Evolutionary conservation across 768 basidiomycete species (phyloP), one percentile per base, ranked within the genome.

Genomic region (Wakefieldia striispora): DNA sequence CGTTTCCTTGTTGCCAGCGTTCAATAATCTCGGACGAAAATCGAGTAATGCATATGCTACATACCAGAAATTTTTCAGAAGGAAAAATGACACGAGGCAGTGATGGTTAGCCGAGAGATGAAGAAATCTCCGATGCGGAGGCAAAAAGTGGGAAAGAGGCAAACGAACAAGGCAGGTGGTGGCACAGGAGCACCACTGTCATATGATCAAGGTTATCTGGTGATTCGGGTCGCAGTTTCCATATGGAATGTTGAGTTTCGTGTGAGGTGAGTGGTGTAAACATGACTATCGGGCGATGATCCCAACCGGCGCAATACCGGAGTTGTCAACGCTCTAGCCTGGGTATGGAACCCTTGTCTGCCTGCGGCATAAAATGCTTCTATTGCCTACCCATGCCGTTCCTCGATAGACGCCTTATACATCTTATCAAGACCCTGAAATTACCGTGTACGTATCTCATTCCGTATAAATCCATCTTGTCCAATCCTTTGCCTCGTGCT

Each of bases 391-490:
- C 48, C 53, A 50, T 68, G 56, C 64, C 56, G 64, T 57, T 49
- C 49, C 48, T 61, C 59, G 56, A 56, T 52, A 66, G 59, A 62
- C 59, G 57, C 59, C 55, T 61, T 61, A 62, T n/a, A n/a, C 56
- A 59, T 53, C 56, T 58, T 59, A 58, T 64, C 62, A 60, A 41
- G 57, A 62, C 65, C 62, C 65, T 67, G 48, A 62, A 62, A 68
- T 62, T 64, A 57, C 67, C 67, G 62, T 64, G 67, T 66, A 64
- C 67, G 65, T 67, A 56, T 58, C 43, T 51, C 29, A 47, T 56
- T 62, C 54, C 55, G 52, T 66, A 66, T 68, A 66, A 69, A 66
- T 61, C 55, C 43, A 49, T 57, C 56, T 33, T 39, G 38, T 47
- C 54, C 54, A 50, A 48, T 39, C 26, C 31, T 35, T 48, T 19